Base-by-base conservation (phyloP, 352 stramenopile species). In the Globisporangium cederbergense region DNA sequence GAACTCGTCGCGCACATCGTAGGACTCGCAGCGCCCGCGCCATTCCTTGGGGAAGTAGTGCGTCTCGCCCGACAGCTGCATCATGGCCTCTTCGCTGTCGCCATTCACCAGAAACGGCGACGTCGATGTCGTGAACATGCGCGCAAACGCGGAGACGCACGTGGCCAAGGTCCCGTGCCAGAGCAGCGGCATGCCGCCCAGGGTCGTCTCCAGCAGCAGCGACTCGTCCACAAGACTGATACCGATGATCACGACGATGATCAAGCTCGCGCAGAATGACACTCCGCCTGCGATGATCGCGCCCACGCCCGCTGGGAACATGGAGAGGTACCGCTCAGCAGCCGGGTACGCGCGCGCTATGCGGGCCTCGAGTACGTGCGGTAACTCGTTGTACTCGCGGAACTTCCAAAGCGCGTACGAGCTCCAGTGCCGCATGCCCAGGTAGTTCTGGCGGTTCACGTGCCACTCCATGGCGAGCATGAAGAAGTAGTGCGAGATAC, bases 301-400 rank as follows among this genome's bases (percentile, higher is more conserved):
- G 11, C 97, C 66, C 14, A 97, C 74, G 6, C 94, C 93, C 34
- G 87, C 85, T 2, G 88, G 89, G 75, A 99, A 99, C 70, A 98
- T 89, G 42, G 90, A 85, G 18, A 99, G 64, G 73, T 99, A 99
- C 4, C 86, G 77, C 42, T 98, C 88, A 2, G 96, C 95, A 2
- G 97, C 79, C 38, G 90, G 73, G 66, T 98, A 98, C 18, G 91
- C 98, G 16, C 93, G 86, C 42, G 81, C 85, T 61, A 99, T 89
- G 28, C 97, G 88, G n/a, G 86, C 80, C 64, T 99, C 95, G 64
- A 99, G 96, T 40, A 96, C 75, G 67, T 99, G 97, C n/a, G 95
- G 93, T 1, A 99, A 75, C 70, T 99, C 98, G 76, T 99, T 99
- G 80, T 99, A 99, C 79, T 99, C 97, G 52, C 97, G 85, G 70